A percentile compares a stretch with the other conserved stretches of the same genome.
phyloP scores from a whole-genome alignment of 1,284 basidiomycete species.

The Leccinum griseonigrum region DNA sequence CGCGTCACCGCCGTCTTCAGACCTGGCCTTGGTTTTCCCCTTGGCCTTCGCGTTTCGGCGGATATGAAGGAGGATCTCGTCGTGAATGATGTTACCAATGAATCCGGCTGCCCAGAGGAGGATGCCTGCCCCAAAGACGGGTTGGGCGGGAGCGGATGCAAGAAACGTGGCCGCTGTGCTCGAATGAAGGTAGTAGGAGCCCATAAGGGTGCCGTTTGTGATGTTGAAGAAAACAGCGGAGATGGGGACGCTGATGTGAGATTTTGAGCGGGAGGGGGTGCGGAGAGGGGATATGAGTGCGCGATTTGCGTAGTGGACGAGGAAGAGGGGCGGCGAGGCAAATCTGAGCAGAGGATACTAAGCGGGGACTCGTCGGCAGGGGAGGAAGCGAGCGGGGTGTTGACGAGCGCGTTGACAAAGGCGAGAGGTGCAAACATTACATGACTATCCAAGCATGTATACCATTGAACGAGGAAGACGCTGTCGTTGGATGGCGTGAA shows the following conservation, averaged over 20 bases:
- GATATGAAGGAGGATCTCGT: conserved; percentile 82
- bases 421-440: conserved; percentile 77
- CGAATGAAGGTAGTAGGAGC: conserved; percentile 66
- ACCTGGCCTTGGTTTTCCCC: conserved; percentile 35
- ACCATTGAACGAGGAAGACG: conserved; percentile 55
- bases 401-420: conserved; percentile 52
- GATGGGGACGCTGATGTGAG: conserved; percentile 68
- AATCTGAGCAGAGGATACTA: conserved; percentile 43
- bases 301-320: conserved; percentile 83
- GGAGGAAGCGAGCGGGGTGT: conserved; percentile 43
- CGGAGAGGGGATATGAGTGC: conserved; percentile 81
- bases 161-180: conserved; percentile 45
- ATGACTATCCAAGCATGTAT: conserved; percentile 78
- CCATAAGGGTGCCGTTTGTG: conserved; percentile 71
- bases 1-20: conserved; percentile 17
- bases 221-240: conserved; percentile 66
- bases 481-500: conserved; percentile 54
- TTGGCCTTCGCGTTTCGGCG: conserved; percentile 47
- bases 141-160: conserved; percentile 32
- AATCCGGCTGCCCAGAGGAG: conserved; percentile 70
- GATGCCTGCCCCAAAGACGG: conserved; percentile 63
- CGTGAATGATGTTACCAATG: conserved; percentile 80
- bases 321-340: conserved; percentile 61
- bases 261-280: conserved; percentile 76
- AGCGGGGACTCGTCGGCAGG: conserved; percentile 30